phyloP scores from a whole-genome alignment of 306 rosid species.

The Prunus salicina region DNA sequence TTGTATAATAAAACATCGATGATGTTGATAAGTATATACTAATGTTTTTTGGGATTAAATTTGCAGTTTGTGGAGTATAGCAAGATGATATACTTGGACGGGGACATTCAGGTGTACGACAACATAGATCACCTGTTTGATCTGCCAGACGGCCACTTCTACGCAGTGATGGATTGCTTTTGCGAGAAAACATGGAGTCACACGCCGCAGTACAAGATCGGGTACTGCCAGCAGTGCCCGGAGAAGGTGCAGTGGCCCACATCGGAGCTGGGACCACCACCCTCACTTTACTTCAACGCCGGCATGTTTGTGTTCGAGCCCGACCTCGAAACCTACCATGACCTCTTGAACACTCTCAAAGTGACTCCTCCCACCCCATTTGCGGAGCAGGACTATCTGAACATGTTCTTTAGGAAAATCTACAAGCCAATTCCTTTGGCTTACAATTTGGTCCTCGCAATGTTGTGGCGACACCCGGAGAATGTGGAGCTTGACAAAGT shows the following conservation, averaged over 20 bases:
- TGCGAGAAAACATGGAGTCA: slow-evolving; percentile 83
- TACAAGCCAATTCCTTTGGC: slow-evolving; percentile 51
- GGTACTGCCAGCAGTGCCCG: slow-evolving; percentile 79
- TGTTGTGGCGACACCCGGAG: slow-evolving; percentile 86
- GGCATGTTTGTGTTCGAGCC: slow-evolving; percentile 85
- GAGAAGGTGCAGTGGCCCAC: slow-evolving; percentile 55
- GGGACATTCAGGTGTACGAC: slow-evolving; percentile 67
- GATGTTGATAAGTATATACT: too few relatives aligned
- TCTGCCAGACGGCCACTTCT: slow-evolving; percentile 43
- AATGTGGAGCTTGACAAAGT: slow-evolving; percentile 50
- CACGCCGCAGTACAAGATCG: slow-evolving; percentile 54
- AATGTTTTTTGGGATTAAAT: background rate
- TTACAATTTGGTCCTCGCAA: slow-evolving; percentile 65
- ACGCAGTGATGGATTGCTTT: slow-evolving; percentile 83
- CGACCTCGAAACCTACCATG: slow-evolving; percentile 26
- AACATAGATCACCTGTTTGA: slow-evolving; percentile 72
- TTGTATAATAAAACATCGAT: too few relatives aligned
- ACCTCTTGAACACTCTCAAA: slow-evolving; percentile 40
- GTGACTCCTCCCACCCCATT: slow-evolving; percentile 62
- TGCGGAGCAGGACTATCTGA: slow-evolving; percentile 80
- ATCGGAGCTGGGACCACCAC: slow-evolving; percentile 43
- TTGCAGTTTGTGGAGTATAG: slow-evolving; percentile 67
- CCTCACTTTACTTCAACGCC: slow-evolving; percentile 78
- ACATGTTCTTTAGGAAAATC: slow-evolving; percentile 52
- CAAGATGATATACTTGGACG: slow-evolving; percentile 76